Evolutionary conservation across 345 rosid species (phyloP).

Genomic region (Populus deltoides): DNA sequence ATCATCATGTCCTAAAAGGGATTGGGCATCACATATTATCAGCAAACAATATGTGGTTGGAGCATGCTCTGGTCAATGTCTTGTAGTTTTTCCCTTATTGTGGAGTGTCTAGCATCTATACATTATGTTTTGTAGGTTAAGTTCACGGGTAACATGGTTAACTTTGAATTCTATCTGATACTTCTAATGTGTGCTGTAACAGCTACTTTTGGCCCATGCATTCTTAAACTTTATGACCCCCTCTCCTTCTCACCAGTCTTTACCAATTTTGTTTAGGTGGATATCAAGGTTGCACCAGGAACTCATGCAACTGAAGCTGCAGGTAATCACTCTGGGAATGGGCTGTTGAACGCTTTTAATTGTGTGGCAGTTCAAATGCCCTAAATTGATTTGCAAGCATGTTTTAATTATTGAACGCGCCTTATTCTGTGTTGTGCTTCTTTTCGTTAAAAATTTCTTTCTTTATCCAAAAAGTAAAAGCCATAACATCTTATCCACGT

Average conservation of each 20-base stretch:
- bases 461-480: not conserved
- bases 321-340: slow-evolving; percentile 34
- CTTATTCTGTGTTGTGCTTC: not conserved
- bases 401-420: not conserved
- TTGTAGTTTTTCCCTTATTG: not conserved
- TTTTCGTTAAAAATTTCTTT: not conserved
- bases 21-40: not conserved
- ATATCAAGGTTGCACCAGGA: slow-evolving; percentile 91
- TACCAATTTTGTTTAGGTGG: slow-evolving; percentile 49
- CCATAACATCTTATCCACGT: not conserved
- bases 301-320: slow-evolving; percentile 93
- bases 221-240: not conserved
- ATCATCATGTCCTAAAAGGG: not conserved
- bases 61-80: not conserved
- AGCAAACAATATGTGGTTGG: not conserved
- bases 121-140: no score
- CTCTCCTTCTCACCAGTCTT: not conserved
- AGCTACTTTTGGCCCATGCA: not conserved
- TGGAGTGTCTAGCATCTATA: no score
- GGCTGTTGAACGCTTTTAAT: not conserved
- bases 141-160: not conserved
- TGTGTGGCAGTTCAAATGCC: not conserved
- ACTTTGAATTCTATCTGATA: not conserved
- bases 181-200: not conserved
- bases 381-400: not conserved